phyloP scores from a whole-genome alignment of 2,329 filamentous ascomycete genomes.

The Scolecobasidium constrictum region DNA sequence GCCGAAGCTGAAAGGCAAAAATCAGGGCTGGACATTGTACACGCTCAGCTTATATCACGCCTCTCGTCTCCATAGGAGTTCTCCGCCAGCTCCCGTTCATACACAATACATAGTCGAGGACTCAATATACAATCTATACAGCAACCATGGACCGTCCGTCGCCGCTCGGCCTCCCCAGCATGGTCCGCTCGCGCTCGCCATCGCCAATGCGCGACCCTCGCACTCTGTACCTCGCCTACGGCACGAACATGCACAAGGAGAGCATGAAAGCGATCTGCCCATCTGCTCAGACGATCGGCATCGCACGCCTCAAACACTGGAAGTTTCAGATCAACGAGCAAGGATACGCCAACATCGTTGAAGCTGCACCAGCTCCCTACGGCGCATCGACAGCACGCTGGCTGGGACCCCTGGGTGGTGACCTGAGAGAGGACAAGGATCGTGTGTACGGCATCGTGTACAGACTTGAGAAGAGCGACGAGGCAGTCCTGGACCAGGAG shows the following conservation, averaged over 20 bases:
- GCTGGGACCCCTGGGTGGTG: constrained; percentile 8
- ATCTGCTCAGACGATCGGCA: constrained; percentile 27
- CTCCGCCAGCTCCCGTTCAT: no score
- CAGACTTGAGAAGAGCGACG: constrained; percentile 17
- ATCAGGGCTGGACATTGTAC: no score
- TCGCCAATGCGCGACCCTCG: constrained; percentile 5
- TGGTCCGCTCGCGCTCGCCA: constrained; percentile 8
- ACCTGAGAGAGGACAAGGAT: constrained; percentile 7
- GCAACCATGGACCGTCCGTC: not conserved
- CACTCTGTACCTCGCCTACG: constrained; percentile 57
- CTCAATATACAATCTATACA: no score
- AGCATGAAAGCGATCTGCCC: constrained; percentile 57
- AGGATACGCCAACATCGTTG: constrained; percentile 58
- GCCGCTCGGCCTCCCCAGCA: not conserved
- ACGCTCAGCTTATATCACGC: no score
- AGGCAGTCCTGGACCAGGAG: constrained; percentile 18
- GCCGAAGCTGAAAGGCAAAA: no score
- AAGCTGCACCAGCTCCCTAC: constrained; percentile 10
- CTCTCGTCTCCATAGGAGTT: no score
- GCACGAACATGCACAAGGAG: constrained; percentile 54
- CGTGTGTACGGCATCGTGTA: constrained; percentile 26
- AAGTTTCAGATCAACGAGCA: constrained; percentile 56
- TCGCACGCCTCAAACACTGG: constrained; percentile 47
- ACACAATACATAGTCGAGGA: no score
- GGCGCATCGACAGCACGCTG: not conserved